phyloP scores from a whole-genome alignment of 2,329 filamentous ascomycete genomes.

The Cladobotryum protrusum region DNA sequence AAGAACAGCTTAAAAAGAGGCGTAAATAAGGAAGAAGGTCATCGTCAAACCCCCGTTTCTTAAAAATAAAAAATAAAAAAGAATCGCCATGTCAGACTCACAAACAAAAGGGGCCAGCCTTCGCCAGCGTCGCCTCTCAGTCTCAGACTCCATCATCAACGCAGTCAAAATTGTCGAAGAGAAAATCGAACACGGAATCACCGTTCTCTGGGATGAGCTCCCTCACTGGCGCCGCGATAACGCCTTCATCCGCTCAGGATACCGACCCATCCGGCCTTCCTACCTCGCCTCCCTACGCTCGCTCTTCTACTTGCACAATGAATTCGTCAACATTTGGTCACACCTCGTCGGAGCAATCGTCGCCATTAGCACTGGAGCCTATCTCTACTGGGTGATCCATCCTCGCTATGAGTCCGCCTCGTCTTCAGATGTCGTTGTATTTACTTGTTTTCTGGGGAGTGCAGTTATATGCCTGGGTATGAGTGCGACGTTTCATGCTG shows the following conservation, averaged over 20 bases:
- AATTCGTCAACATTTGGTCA: conserved; percentile 58
- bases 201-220: conserved; percentile 53
- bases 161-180: conserved; percentile 31
- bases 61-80: background rate
- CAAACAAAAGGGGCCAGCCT: conserved; percentile 10
- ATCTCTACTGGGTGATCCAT: conserved; percentile 51
- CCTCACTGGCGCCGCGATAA: conserved; percentile 56
- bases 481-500: conserved; percentile 78
- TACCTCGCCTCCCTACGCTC: conserved; percentile 41
- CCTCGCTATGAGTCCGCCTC: conserved; percentile 62
- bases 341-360: conserved; percentile 59
- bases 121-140: conserved; percentile 24
- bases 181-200: conserved; percentile 34
- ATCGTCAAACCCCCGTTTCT: no score
- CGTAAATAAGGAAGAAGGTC: no score
- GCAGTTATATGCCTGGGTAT: conserved; percentile 68
- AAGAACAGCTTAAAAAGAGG: no score
- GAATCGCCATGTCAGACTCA: background rate
- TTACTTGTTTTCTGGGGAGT: conserved; percentile 73
- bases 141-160: conserved; percentile 21
- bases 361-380: conserved; percentile 45
- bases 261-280: conserved; percentile 45
- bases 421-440: conserved; percentile 60
- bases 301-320: conserved; percentile 52
- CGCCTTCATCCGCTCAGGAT: conserved; percentile 47